A percentile compares a stretch with the other conserved stretches of the same genome.
These are phyloP conservation scores for Oryza brachyantha DNA, from an alignment of 176 grass and related monocot species.

Conservation along the genomic window DNA sequence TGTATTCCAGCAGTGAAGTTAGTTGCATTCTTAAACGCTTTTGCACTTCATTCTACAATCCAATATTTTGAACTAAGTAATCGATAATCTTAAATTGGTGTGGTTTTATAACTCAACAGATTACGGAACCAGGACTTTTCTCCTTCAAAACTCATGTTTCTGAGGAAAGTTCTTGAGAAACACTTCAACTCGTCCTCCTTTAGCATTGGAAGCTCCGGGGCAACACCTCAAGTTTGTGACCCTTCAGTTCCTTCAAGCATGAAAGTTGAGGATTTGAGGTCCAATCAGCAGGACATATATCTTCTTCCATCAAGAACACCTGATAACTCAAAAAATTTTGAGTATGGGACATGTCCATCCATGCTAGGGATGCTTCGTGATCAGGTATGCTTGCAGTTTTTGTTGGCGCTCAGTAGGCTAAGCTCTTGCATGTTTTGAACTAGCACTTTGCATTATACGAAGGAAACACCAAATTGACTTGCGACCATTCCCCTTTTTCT, in stretches of 20 bases:
- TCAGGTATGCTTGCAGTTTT: constrained; percentile 51
- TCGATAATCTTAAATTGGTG: background rate
- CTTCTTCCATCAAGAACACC: constrained; percentile 53
- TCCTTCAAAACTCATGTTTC: constrained; percentile 40
- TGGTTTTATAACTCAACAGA: constrained; percentile 43
- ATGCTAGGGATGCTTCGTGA: constrained; percentile 72
- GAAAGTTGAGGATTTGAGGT: constrained; percentile 35
- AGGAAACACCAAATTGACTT: background rate
- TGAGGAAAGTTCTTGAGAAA: constrained; percentile 53
- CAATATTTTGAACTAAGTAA: background rate
- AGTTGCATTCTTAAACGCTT: background rate
- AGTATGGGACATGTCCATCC: constrained; percentile 60
- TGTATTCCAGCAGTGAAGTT: background rate
- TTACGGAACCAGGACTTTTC: constrained; percentile 61
- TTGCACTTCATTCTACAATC: background rate
- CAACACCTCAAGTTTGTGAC: constrained; percentile 26
- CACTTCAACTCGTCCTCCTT: constrained; percentile 63
- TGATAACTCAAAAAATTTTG: constrained; percentile 42
- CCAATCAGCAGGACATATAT: constrained; percentile 49
- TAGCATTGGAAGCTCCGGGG: constrained; percentile 37
- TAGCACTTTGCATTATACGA: background rate
- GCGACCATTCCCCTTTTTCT: background rate
- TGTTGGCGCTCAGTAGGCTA: background rate
- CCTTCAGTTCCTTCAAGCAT: constrained; percentile 14
- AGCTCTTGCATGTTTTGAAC: background rate